Percentiles rank a stretch among this genome's conserved stretches.
Conservation (phyloP, 495 filamentous ascomycete genomes). For the Endocarpon pusillum region DNA sequence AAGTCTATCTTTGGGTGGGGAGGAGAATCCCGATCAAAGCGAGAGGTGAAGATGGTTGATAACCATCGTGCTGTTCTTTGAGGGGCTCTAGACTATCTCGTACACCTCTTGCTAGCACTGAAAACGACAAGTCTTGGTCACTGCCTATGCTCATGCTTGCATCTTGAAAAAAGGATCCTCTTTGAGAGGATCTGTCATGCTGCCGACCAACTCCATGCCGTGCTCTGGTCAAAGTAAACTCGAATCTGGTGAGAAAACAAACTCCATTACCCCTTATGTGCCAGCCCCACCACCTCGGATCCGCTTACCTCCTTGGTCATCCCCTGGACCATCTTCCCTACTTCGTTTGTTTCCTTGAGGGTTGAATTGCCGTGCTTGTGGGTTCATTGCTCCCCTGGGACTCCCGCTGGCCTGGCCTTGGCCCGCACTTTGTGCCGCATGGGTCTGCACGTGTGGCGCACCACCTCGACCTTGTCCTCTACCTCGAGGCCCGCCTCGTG, state of each 20-base stretch:
- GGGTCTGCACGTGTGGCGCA: slow-evolving; percentile 19
- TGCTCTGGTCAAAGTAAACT: background rate
- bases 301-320: slow-evolving; percentile 32
- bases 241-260: slow-evolving; percentile 1
- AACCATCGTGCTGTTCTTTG: too few relatives aligned
- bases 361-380: slow-evolving; percentile 41
- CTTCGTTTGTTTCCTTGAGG: slow-evolving; percentile 47
- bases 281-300: slow-evolving; percentile 33
- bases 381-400: slow-evolving; percentile 29
- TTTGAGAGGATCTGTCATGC: slow-evolving; percentile 8
- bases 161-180: background rate
- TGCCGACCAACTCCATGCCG: too few relatives aligned
- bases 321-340: slow-evolving; percentile 41
- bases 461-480: slow-evolving; percentile 32
- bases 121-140: background rate
- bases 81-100: too few relatives aligned
- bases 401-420: slow-evolving; percentile 16
- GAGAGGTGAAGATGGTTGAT: too few relatives aligned
- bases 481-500: slow-evolving; percentile 27
- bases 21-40: too few relatives aligned
- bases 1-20: too few relatives aligned
- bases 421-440: slow-evolving; percentile 9
- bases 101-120: too few relatives aligned
- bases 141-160: too few relatives aligned
- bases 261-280: slow-evolving; percentile 10